phyloP scores from a whole-genome alignment of 1,139 yeast genomes.

The Geotrichum citri-aurantii region DNA sequence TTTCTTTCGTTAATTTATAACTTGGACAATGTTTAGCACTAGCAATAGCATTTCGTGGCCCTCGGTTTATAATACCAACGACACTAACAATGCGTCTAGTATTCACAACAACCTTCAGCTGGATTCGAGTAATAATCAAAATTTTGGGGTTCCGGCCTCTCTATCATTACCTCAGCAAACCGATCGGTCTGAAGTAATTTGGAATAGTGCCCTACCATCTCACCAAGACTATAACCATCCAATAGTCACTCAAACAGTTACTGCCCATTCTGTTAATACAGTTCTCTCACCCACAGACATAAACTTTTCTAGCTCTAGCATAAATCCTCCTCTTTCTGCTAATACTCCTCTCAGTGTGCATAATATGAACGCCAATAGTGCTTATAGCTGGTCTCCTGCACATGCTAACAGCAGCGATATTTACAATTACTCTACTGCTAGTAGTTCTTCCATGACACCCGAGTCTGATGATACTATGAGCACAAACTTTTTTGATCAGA shows the following conservation, averaged over 20 bases:
- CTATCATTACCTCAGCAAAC: conserved; percentile 2
- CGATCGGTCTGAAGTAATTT: background rate
- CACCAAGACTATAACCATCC: conserved; percentile 1
- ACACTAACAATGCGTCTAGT: background rate
- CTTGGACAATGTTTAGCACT: background rate
- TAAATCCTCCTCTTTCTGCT: conserved; percentile 7
- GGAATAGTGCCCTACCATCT: conserved; percentile 5
- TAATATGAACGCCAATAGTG: background rate
- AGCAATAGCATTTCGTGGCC: background rate
- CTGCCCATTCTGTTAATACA: background rate
- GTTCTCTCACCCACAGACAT: background rate
- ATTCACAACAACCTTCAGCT: background rate
- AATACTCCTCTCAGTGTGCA: background rate
- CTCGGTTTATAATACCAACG: background rate
- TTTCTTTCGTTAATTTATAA: background rate
- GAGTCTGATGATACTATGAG: conserved; percentile 12
- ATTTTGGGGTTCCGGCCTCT: background rate
- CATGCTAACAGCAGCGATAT: background rate
- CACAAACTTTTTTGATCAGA: conserved; percentile 6
- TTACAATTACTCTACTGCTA: conserved; percentile 10
- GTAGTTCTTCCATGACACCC: conserved; percentile 17
- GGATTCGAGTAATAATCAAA: background rate
- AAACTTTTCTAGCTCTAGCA: background rate
- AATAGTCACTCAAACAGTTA: conserved; percentile 4
- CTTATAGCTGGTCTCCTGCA: background rate